These are phyloP conservation scores for Phaeosphaeria sp. DNA, from an alignment of 2,329 filamentous ascomycete genomes.

Conservation along the genomic window DNA sequence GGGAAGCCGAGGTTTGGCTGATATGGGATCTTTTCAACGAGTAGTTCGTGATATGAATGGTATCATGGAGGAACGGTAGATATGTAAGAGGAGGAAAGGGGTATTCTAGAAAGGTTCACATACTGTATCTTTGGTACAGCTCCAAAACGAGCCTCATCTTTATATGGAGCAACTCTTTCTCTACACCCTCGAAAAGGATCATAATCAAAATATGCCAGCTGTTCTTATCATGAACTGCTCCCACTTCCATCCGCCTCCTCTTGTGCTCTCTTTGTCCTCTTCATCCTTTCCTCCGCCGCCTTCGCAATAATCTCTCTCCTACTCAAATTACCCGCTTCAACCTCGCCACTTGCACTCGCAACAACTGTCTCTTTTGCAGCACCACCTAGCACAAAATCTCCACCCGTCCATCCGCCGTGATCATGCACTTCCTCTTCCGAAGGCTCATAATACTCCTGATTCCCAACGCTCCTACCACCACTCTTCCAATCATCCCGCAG, in stretches of 20 bases:
- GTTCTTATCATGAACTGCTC: slow-evolving; percentile 4
- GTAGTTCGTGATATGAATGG: too few relatives aligned
- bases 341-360: slow-evolving; percentile 27
- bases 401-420: slow-evolving; percentile 54
- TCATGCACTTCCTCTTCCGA: slow-evolving; percentile 41
- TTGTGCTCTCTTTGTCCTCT: slow-evolving; percentile 57
- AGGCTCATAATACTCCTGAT: slow-evolving; percentile 44
- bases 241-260: slow-evolving; percentile 36
- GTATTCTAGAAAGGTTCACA: not conserved
- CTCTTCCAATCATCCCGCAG: slow-evolving; percentile 78
- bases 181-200: too few relatives aligned
- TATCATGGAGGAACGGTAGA: not conserved
- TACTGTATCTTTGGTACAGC: not conserved
- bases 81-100: not conserved
- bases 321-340: slow-evolving; percentile 59
- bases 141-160: not conserved
- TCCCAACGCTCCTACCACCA: slow-evolving; percentile 60
- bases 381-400: slow-evolving; percentile 46
- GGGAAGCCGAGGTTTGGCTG: not conserved
- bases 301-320: slow-evolving; percentile 77
- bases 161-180: not conserved
- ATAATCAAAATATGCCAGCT: too few relatives aligned
- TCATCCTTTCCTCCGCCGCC: slow-evolving; percentile 72
- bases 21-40: not conserved
- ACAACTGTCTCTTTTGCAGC: slow-evolving; percentile 47